Evolutionary conservation across 2,329 filamentous ascomycete genomes (phyloP).

Genomic region (Rachicladosporium sp.): DNA sequence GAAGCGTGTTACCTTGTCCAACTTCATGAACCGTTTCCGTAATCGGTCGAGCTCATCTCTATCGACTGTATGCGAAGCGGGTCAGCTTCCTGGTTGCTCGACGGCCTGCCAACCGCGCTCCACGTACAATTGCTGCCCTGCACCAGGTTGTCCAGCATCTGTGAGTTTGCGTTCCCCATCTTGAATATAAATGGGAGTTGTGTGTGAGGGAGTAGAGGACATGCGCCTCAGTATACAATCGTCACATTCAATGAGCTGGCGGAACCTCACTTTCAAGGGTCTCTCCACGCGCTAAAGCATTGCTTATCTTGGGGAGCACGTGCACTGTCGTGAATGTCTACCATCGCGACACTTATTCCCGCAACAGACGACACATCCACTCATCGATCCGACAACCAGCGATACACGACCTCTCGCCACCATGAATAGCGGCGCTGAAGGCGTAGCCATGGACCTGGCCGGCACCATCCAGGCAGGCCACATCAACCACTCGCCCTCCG

Average conservation of each 20-base stretch:
- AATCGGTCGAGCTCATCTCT: slow-evolving; percentile 92
- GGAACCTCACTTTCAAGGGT: slow-evolving; percentile 4
- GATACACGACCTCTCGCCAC: too few species aligned
- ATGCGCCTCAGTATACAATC: neutral
- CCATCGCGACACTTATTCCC: too few species aligned
- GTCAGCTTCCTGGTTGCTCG: slow-evolving; percentile 3
- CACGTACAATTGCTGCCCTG: slow-evolving; percentile 85
- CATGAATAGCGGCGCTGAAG: slow-evolving; percentile 17
- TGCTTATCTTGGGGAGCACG: neutral
- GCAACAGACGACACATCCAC: too few species aligned
- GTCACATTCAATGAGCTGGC: neutral
- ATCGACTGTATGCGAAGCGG: slow-evolving; percentile 54
- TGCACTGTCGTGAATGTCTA: neutral
- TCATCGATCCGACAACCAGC: too few species aligned
- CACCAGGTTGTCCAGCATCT: slow-evolving; percentile 88
- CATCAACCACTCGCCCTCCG: slow-evolving; percentile 60
- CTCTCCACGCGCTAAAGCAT: slow-evolving; percentile 1
- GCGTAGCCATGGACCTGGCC: slow-evolving; percentile 44
- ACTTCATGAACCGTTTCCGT: slow-evolving; percentile 96
- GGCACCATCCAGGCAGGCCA: slow-evolving; percentile 71
- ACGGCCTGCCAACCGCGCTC: neutral
- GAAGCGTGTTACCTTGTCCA: slow-evolving; percentile 65
- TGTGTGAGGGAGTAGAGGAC: slow-evolving; percentile 1
- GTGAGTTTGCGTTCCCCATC: slow-evolving; percentile 45
- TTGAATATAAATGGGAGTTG: slow-evolving; percentile 17